Percentiles rank a stretch among this genome's conserved stretches.
phyloP scores from a whole-genome alignment of 106 monocot species.

The Agapanthus africanus region DNA sequence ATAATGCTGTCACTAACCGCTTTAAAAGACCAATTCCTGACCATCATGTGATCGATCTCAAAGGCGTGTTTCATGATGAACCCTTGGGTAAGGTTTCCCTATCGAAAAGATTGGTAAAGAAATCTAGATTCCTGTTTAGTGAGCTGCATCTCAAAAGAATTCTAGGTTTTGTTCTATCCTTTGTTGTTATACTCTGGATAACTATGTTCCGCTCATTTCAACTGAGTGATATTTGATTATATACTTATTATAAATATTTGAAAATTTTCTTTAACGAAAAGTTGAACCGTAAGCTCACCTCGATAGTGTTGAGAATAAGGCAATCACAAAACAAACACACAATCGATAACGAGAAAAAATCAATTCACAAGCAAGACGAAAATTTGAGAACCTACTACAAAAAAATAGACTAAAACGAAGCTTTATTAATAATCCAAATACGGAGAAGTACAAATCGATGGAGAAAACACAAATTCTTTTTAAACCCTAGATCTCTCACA shows the following conservation, averaged over 20 bases:
- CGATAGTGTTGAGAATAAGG: no score
- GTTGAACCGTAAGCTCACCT: no score
- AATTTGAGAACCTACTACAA: no score
- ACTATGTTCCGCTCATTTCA: not conserved
- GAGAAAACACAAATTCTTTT: no score
- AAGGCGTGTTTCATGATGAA: constrained; percentile 11
- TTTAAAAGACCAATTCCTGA: not conserved
- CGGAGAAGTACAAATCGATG: no score
- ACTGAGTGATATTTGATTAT: constrained; percentile 1
- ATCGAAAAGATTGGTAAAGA: constrained; percentile 1
- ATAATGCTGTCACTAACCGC: not conserved
- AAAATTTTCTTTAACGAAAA: not conserved
- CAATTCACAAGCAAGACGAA: no score
- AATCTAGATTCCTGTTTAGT: not conserved
- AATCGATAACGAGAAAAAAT: no score
- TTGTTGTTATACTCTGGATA: not conserved
- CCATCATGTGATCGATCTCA: not conserved
- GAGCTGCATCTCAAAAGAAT: not conserved
- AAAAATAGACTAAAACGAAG: no score
- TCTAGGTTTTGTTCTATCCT: not conserved
- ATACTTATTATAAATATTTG: not conserved
- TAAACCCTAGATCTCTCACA: no score
- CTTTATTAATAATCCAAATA: no score
- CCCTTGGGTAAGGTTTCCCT: constrained; percentile 24
- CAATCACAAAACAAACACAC: no score